Base-by-base conservation (phyloP, 495 filamentous ascomycete genomes). In the Tricharina praecox region DNA sequence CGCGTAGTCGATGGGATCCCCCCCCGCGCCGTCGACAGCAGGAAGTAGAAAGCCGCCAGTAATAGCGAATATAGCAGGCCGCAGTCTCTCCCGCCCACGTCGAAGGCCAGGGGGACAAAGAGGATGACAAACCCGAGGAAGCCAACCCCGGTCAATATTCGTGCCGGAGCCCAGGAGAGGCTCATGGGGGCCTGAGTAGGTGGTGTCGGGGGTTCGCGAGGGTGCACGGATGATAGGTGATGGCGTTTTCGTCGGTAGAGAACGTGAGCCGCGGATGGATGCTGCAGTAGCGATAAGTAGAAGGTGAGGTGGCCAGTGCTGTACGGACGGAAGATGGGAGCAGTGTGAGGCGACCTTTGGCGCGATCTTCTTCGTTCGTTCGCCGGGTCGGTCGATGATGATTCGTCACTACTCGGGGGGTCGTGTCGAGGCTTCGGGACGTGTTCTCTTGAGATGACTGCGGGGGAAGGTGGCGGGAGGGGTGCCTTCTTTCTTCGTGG, bases 81-180 rank as follows among this genome's bases (percentile, higher is more conserved):
- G 63, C 85, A 87, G 51, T 85, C 84, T 62, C 85, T 77, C 42
- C 90, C 90, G 61, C 90, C 90, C 58, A 97, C 86, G 70, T 97
- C 90, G 65, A 95, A 97, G 52, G 90, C 80, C 47, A 97, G 75
- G 49, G 90, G 90, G 63, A 96, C 83, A 43, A 83, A 90, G 56
- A 94, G 76, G 60, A 97, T 77, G 62, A 88, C 85, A 63, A 80
- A 78, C 63, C 80, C 69, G 53, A 97, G 75, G 67, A 93, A 94
- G 65, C 82, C 63, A 61, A 77, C 71, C 64, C 54, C 54, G 25
- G 56, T 47, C 9, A 35, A 47, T 32, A 54, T 53, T 30, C 56
- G 54, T 8, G 42, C 45, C 16, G 51, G 39, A 13, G 52, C 40
- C 51, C 47, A 46, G 26, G 58, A 38, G 35, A 59, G 45, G 26